These are phyloP conservation scores for Sugiyamaella americana DNA, from an alignment of 805 yeast species.

Conservation along the genomic window DNA sequence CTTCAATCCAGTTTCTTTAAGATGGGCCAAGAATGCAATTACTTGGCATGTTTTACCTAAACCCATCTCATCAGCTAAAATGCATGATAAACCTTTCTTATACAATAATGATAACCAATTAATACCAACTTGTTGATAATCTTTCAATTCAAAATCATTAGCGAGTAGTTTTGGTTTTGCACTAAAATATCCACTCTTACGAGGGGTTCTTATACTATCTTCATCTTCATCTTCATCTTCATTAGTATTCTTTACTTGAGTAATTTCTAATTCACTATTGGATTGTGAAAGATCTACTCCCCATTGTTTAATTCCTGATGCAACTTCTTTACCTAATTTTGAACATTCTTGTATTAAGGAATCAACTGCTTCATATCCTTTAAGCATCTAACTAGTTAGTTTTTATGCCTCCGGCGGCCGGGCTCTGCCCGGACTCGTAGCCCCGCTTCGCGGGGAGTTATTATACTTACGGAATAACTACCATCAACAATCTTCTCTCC, in stretches of 20 bases:
- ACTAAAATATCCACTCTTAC: conserved; percentile 38
- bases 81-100: conserved; percentile 75
- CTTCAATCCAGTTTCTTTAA: conserved; percentile 56
- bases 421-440: too few species aligned
- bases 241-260: conserved; percentile 39
- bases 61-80: conserved; percentile 97
- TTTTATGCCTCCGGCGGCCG: too few species aligned
- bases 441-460: too few species aligned
- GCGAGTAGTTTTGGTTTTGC: conserved; percentile 68
- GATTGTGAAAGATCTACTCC: conserved; percentile 70
- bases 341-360: conserved; percentile 82
- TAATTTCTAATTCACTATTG: conserved; percentile 59
- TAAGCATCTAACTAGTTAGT: conserved; percentile 43
- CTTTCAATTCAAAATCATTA: conserved; percentile 61
- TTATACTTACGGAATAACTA: conserved; percentile 35
- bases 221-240: conserved; percentile 27
- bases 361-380: conserved; percentile 92
- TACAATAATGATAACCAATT: conserved; percentile 87
- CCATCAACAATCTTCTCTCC: conserved; percentile 74
- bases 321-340: conserved; percentile 63
- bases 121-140: conserved; percentile 93
- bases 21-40: conserved; percentile 80
- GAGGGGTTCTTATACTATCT: neutral
- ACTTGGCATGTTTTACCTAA: conserved; percentile 96
- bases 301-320: conserved; percentile 74